Base-by-base conservation (phyloP, 225 moss, liverwort and hornwort species). In the Pseudoscleropodium purum region DNA sequence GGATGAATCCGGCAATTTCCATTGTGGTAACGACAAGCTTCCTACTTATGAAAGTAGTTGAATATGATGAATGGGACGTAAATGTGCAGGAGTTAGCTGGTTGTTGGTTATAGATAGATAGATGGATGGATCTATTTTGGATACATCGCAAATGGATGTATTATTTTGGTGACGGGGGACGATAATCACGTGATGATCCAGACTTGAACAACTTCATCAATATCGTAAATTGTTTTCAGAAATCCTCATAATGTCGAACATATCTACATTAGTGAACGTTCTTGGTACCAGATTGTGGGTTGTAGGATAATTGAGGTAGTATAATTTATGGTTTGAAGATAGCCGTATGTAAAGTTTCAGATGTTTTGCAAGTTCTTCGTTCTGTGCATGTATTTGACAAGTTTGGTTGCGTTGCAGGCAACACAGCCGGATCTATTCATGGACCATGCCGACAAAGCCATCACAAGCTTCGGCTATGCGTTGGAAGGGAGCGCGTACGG, bases 391-490 rank as follows among this genome's bases (percentile, higher is more conserved):
- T 39, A 79, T 74, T 67, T 90, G 85, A 91, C 51, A 57, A 86
- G 43, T 45, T 80, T 64, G 74, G 25, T 83, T 60, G 34, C 77
- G 13, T 76, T 91, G 89, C 90, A 94, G 94, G 90, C 89, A 84
- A 83, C 90, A 37, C 91, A 94, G 59, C 91, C 89, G 43, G 91
- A 94, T 89, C 87, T 93, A 20, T 94, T 88, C 75, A 85, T 89
- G 90, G 91, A 94, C 78, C 90, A 83, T 93, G 89, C 88, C 51
- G 93, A 94, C 51, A 94, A 94, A 94, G 92, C 88, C 76, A 74
- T 91, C 73, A 87, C 92, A 77, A 88, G 90, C 84, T 92, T 93
- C 65, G 93, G 93, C 15, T 93, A 94, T 87, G 91, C 93, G 10
- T 75, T 94, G 83, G 94, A 94, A 85, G 94, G 92, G 54, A 93